A percentile compares a stretch with the other conserved stretches of the same genome.
These are phyloP conservation scores for Yamadazyma olivae DNA, from an alignment of 805 yeast species.

Conservation along the genomic window DNA sequence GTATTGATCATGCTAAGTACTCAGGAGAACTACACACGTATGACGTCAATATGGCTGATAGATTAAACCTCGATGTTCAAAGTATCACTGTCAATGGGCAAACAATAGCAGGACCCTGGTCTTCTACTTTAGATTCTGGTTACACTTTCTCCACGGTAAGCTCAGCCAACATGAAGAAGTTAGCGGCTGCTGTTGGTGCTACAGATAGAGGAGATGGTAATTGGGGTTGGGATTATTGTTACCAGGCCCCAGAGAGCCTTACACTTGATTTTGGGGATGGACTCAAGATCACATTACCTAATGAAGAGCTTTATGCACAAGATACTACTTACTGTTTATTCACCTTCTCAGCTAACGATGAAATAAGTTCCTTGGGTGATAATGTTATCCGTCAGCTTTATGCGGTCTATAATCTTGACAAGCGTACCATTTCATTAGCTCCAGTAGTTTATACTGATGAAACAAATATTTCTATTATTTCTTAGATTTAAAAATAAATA, in stretches of 20 bases:
- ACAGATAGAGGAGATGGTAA: no score
- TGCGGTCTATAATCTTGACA: conserved; percentile 60
- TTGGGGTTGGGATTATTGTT: no score
- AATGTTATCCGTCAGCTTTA: conserved; percentile 59
- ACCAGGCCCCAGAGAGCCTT: no score
- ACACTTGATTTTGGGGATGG: no score
- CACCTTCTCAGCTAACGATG: not conserved
- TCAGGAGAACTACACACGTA: conserved; percentile 17
- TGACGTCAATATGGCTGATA: conserved; percentile 21
- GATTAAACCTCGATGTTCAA: conserved; percentile 46
- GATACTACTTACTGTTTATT: not conserved
- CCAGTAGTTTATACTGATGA: conserved; percentile 19
- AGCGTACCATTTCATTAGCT: conserved; percentile 50
- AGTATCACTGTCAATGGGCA: conserved; percentile 22
- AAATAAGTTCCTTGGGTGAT: conserved; percentile 49
- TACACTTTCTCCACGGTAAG: conserved; percentile 41
- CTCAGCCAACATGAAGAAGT: conserved; percentile 18
- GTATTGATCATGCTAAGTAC: conserved; percentile 25
- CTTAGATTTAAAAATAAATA: no score
- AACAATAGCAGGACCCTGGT: conserved; percentile 3
- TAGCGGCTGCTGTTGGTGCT: no score
- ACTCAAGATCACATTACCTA: conserved; percentile 4
- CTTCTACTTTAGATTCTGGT: conserved; percentile 26
- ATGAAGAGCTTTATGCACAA: conserved; percentile 8
- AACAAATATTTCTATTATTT: no score